Base-by-base conservation (phyloP, 163 green algal species). In the Trebouxia gelatinosa region DNA sequence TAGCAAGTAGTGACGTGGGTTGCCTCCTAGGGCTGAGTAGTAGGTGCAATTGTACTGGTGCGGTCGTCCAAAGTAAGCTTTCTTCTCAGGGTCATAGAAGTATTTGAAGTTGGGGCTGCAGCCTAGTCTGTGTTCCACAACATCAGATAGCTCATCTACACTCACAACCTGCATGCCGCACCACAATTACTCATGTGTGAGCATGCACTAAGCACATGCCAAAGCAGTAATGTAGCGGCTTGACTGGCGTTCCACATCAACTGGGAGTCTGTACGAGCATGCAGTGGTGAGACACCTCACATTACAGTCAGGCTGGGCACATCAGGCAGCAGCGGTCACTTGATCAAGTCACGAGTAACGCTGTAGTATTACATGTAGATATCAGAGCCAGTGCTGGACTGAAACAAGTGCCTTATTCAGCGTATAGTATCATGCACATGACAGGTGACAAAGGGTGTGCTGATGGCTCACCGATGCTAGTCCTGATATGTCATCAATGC, bases 1-100 rank as follows among this genome's bases (percentile, higher is more conserved):
- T 39, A 88, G 67, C 31, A 86, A 59, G 78, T 88, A 85, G 38
- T 58, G 34, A 16, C 37, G 46, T 1, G 70, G 13, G 6, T 67
- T 66, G 31, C 70, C 43, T 5, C 57, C 61, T 19, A 81, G 31
- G 4, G 81, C 84, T 29, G 70, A 82, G 78, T 85, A 89, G 79
- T 89, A 89, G 57, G 84, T 89, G 72, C 75, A 81, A 46, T 89
- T 89, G 79, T 80, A 87, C 79, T 87, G 83, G 72, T 87, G 80
- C 0, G 70, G 70, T 9, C 58, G 48, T 2, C 67, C 67, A 9
- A 48, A 17, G 68, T 76, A 76, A 5, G 40, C 29, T 40, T 76
- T 59, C n/a, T n/a, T 62, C n/a, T 82, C 23, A 2, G 65, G 61
- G 39, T 74, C 31, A 35, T 81, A 87, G 57, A 80, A 80, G 78